These are phyloP conservation scores for Sedum album DNA, from an alignment of 164 flowering plant species.

Conservation along the genomic window DNA sequence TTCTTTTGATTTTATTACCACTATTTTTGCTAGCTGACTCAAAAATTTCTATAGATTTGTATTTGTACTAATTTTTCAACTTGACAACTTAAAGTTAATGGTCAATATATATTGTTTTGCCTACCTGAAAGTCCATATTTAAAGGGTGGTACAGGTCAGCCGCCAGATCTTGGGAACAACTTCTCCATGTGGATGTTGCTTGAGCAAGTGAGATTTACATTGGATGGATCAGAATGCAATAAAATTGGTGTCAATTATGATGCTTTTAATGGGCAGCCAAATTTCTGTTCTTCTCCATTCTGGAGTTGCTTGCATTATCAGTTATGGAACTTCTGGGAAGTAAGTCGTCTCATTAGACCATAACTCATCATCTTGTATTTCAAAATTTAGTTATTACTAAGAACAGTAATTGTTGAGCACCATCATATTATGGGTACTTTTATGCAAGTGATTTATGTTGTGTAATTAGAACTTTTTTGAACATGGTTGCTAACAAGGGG, in stretches of 20 bases:
- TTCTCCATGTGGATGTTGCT: conserved; percentile 92
- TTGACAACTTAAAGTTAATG: background rate
- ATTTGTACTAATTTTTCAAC: background rate
- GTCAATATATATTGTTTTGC: background rate
- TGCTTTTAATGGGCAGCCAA: no score
- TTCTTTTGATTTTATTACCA: no score
- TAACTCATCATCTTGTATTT: no score
- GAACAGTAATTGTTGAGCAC: no score
- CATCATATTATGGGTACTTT: no score
- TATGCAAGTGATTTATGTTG: no score
- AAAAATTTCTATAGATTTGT: no score
- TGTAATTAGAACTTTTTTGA: background rate
- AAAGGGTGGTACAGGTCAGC: conserved; percentile 70
- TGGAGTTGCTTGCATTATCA: conserved; percentile 95
- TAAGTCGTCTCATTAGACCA: no score
- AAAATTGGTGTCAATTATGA: conserved; percentile 91
- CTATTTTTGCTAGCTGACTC: no score
- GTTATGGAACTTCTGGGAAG: conserved; percentile 84
- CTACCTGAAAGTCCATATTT: conserved; percentile 18
- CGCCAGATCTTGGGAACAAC: conserved; percentile 56
- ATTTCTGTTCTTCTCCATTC: conserved; percentile 76
- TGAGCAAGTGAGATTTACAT: conserved; percentile 84
- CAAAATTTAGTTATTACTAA: no score
- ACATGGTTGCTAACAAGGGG: background rate
- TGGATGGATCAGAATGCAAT: conserved; percentile 87